Conservation (phyloP, 495 filamentous ascomycete species). For the Sordaria brevicollis region DNA sequence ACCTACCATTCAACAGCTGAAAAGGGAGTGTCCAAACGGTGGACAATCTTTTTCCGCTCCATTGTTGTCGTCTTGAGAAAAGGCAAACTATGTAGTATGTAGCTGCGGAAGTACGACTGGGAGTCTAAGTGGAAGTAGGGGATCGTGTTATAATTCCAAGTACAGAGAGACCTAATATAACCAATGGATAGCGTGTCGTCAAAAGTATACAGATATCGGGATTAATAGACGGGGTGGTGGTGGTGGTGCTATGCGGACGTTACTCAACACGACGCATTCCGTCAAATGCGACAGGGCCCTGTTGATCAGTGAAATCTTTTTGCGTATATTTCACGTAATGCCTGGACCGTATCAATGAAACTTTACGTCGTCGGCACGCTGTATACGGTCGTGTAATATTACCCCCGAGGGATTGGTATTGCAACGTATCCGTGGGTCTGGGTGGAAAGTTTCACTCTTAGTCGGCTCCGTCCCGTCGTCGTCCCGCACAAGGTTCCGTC, state of each 20-base stretch:
- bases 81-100: neutral
- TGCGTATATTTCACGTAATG: neutral
- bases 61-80: conserved; percentile 1
- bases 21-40: conserved; percentile 24
- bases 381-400: neutral
- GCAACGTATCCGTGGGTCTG: neutral
- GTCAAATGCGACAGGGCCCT: neutral
- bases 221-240: too few species aligned
- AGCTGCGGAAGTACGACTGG: neutral
- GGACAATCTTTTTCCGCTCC: conserved; percentile 22
- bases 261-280: neutral
- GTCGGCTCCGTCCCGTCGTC: neutral
- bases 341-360: neutral
- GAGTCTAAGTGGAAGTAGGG: neutral
- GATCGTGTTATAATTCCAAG: neutral
- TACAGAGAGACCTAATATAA: neutral
- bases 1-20: conserved; percentile 16
- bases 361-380: neutral
- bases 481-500: neutral
- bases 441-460: neutral
- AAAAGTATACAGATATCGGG: neutral
- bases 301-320: neutral
- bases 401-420: neutral
- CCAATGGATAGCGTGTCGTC: neutral
- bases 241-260: neutral